Percentiles rank a stretch among this genome's conserved stretches.
These are phyloP conservation scores for Dicorynia guianensis DNA, from an alignment of 306 rosid genomes.

Conservation along the genomic window DNA sequence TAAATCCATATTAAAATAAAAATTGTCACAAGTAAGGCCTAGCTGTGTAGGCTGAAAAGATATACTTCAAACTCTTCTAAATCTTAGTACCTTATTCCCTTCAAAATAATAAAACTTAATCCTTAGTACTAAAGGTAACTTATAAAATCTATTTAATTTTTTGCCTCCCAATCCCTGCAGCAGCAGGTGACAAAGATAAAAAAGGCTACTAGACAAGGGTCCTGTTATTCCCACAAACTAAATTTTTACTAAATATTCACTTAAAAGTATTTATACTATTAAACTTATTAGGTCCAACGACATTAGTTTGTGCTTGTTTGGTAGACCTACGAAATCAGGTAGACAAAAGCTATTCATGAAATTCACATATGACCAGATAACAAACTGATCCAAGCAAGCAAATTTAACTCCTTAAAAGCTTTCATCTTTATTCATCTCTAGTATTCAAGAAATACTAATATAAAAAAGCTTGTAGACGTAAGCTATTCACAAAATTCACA, in stretches of 20 bases:
- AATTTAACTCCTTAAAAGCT: background rate
- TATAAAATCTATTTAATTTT: background rate
- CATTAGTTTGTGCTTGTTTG: too few species aligned
- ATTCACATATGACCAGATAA: background rate
- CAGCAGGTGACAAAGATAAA: background rate
- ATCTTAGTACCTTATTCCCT: background rate
- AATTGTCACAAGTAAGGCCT: background rate
- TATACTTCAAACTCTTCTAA: background rate
- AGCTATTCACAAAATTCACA: background rate
- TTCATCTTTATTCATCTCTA: background rate
- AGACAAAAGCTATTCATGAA: background rate
- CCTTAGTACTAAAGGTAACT: background rate
- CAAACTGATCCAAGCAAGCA: conserved; percentile 1
- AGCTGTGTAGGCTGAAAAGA: background rate
- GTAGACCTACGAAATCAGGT: too few species aligned
- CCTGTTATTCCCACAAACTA: too few species aligned
- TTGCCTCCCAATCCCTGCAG: background rate
- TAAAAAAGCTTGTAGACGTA: background rate
- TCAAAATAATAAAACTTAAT: background rate
- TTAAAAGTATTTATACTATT: too few species aligned
- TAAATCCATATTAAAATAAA: background rate
- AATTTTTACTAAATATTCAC: too few species aligned
- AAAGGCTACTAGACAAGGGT: too few species aligned
- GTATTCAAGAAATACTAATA: too few species aligned
- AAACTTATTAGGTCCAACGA: too few species aligned